Evolutionary conservation across 441 rosid genomes (phyloP).

Genomic region (Populus hybrid): DNA sequence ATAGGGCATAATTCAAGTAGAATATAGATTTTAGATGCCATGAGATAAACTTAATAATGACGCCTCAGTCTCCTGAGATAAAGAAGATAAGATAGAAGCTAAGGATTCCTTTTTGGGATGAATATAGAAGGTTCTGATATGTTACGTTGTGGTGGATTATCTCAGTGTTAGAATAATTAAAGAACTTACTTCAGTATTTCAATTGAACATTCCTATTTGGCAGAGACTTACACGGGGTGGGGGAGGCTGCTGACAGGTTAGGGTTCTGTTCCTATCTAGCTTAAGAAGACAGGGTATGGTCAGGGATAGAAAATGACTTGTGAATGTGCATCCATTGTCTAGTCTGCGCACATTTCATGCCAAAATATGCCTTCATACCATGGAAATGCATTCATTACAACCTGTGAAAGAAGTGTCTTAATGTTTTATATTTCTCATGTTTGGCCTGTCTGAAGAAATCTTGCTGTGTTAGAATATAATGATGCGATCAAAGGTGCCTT

Average conservation of each 20-base stretch:
- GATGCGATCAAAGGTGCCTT: no score
- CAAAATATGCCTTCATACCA: no score
- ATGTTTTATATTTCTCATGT: no score
- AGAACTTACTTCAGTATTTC: slow-evolving; percentile 1
- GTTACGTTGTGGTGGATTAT: background rate
- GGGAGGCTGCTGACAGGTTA: background rate
- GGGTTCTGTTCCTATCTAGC: background rate
- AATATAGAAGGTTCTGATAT: background rate
- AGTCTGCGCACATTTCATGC: no score
- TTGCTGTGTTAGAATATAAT: no score
- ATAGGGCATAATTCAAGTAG: background rate
- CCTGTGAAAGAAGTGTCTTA: no score
- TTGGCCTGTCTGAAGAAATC: no score
- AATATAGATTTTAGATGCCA: slow-evolving; percentile 3
- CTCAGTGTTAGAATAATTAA: background rate
- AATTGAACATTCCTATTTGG: background rate
- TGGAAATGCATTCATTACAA: no score
- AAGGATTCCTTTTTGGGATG: background rate
- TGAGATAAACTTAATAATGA: slow-evolving; percentile 1
- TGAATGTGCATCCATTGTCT: background rate
- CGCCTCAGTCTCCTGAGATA: background rate
- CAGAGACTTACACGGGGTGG: background rate
- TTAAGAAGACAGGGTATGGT: no score
- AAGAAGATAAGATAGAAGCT: background rate
- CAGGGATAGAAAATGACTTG: background rate